Conservation (phyloP, 2,329 filamentous ascomycete species). For the Gremmenia infestans region DNA sequence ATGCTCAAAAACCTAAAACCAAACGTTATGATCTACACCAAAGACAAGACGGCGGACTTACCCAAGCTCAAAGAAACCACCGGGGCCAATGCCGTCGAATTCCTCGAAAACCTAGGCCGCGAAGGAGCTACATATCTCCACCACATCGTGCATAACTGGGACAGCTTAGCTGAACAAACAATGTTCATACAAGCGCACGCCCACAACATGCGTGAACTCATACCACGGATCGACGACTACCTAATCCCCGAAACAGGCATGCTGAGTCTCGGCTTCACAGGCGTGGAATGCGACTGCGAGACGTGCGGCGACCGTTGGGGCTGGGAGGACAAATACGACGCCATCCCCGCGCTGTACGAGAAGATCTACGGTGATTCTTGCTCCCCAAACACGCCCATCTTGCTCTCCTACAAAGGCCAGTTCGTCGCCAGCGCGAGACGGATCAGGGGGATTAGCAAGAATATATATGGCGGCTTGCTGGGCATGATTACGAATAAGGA, state of each 20-base stretch:
- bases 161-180: constrained; percentile 40
- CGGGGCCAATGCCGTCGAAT: constrained; percentile 22
- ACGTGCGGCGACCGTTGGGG: constrained; percentile 37
- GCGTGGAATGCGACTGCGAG: constrained; percentile 34
- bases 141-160: constrained; percentile 41
- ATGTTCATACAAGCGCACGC: constrained; percentile 44
- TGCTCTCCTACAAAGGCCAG: constrained; percentile 43
- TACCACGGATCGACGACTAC: constrained; percentile 37
- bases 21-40: constrained; percentile 26
- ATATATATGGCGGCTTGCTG: constrained; percentile 20
- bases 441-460: constrained; percentile 32
- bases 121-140: constrained; percentile 44
- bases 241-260: constrained; percentile 40
- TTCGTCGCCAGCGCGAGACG: constrained; percentile 42
- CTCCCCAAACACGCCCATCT: constrained; percentile 27
- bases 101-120: constrained; percentile 37
- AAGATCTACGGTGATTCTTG: constrained; percentile 25
- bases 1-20: constrained; percentile 16
- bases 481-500: constrained; percentile 18
- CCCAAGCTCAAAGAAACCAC: constrained; percentile 16
- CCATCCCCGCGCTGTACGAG: constrained; percentile 34
- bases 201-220: constrained; percentile 37
- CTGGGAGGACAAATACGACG: constrained; percentile 34
- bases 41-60: constrained; percentile 16
- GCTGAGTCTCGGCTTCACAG: constrained; percentile 38